A percentile compares a stretch with the other conserved stretches of the same genome.
Evolutionary conservation across 192 early-diverging fungal species (phyloP).

Genomic region (Neocallimastix lanati): DNA sequence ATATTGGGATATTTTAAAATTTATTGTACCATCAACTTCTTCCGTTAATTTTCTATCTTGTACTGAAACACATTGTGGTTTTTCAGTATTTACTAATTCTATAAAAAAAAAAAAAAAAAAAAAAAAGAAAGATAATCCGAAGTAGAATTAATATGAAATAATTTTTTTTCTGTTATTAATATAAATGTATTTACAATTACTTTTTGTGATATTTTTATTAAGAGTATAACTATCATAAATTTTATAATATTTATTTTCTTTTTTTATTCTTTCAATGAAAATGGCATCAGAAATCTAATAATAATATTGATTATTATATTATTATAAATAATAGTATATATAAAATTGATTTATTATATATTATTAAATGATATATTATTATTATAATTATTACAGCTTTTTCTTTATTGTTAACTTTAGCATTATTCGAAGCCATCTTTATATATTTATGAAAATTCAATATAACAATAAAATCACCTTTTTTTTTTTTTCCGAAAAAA

Average conservation of each 20-base stretch:
- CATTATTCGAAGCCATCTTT: neutral
- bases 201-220: neutral
- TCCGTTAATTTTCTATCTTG: neutral
- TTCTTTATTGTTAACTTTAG: neutral
- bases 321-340: too few species aligned
- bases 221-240: neutral
- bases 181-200: neutral
- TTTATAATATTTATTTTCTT: neutral
- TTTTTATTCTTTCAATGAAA: neutral
- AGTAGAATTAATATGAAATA: too few species aligned
- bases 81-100: neutral
- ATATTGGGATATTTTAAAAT: too few species aligned
- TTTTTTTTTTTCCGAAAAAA: too few species aligned
- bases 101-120: too few species aligned
- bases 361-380: neutral
- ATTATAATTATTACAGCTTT: neutral
- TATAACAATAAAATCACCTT: too few species aligned
- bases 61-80: neutral
- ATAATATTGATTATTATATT: neutral
- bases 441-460: neutral
- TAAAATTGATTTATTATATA: too few species aligned
- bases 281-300: neutral
- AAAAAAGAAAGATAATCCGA: too few species aligned
- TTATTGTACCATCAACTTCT: neutral
- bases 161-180: too few species aligned